These are phyloP conservation scores for Ilex paraguariensis DNA, from an alignment of 305 asterid species.

Conservation along the genomic window DNA sequence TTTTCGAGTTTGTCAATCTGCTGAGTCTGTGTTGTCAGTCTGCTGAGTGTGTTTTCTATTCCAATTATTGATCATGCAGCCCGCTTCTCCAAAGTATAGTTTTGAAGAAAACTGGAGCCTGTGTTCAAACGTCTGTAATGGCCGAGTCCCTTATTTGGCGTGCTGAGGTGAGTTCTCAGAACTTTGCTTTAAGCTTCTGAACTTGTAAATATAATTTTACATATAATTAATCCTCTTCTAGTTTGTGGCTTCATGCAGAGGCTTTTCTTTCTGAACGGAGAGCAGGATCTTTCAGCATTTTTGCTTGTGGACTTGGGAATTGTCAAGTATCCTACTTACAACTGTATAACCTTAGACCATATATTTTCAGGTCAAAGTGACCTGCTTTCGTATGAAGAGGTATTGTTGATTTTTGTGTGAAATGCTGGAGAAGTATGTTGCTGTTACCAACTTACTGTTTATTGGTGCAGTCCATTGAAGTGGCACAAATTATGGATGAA, in stretches of 20 bases:
- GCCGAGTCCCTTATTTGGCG: slow-evolving; percentile 92
- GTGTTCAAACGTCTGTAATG: slow-evolving; percentile 56
- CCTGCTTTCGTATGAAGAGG: slow-evolving; percentile 89
- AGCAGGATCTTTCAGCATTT: slow-evolving; percentile 83
- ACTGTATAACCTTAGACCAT: slow-evolving; percentile 57
- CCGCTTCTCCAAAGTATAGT: slow-evolving; percentile 45
- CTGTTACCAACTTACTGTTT: slow-evolving; percentile 12
- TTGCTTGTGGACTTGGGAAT: slow-evolving; percentile 87
- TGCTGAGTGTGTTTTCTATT: slow-evolving; percentile 16
- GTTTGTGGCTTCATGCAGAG: slow-evolving; percentile 47
- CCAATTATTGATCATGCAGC: slow-evolving; percentile 43
- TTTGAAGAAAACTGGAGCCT: slow-evolving; percentile 49
- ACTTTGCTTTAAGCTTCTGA: slow-evolving; percentile 12
- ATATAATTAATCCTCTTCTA: slow-evolving; percentile 7
- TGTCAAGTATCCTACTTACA: slow-evolving; percentile 80
- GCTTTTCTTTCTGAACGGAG: slow-evolving; percentile 96
- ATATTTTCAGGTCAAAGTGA: slow-evolving; percentile 54
- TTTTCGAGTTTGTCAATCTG: slow-evolving; percentile 8
- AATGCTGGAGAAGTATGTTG: not conserved
- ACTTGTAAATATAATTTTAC: not conserved
- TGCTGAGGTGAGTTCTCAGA: slow-evolving; percentile 60
- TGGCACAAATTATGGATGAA: slow-evolving; percentile 86
- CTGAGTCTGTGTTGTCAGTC: not conserved
- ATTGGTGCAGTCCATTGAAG: slow-evolving; percentile 70
- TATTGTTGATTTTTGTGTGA: slow-evolving; percentile 23